Conservation (phyloP, 2,329 filamentous ascomycete genomes). For the Aphanocladium album region DNA sequence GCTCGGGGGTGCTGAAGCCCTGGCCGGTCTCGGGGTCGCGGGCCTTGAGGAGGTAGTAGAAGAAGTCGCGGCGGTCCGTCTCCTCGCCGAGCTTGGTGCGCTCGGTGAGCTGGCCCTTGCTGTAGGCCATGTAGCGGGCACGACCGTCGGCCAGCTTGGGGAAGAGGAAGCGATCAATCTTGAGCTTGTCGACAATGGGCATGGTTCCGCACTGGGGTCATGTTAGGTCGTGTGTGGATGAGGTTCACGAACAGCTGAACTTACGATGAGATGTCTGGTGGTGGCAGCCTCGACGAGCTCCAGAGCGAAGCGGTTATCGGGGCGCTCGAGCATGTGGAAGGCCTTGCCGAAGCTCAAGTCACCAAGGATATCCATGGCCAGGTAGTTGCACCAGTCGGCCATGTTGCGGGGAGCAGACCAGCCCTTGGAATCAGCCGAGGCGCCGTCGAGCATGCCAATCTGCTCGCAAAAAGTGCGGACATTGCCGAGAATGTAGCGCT, state of each 20-base stretch:
- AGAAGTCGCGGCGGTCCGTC: slow-evolving; percentile 67
- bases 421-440: slow-evolving; percentile 44
- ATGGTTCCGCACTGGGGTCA: slow-evolving; percentile 60
- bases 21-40: slow-evolving; percentile 66
- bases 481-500: slow-evolving; percentile 61
- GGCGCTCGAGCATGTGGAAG: slow-evolving; percentile 55
- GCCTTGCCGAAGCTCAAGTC: slow-evolving; percentile 58
- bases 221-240: neutral
- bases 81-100: slow-evolving; percentile 61
- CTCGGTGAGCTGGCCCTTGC: slow-evolving; percentile 60
- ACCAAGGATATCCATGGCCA: slow-evolving; percentile 58
- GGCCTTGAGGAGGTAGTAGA: slow-evolving; percentile 68
- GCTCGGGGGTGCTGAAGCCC: slow-evolving; percentile 59
- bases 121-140: slow-evolving; percentile 67
- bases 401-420: slow-evolving; percentile 58
- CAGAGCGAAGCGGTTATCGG: slow-evolving; percentile 61
- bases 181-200: slow-evolving; percentile 61
- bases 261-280: slow-evolving; percentile 62
- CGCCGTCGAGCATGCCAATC: slow-evolving; percentile 39
- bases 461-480: slow-evolving; percentile 61
- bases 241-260: slow-evolving; percentile 22
- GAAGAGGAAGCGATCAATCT: slow-evolving; percentile 64
- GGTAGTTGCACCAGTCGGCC: slow-evolving; percentile 57
- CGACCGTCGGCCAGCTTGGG: slow-evolving; percentile 60
- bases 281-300: slow-evolving; percentile 63